Evolutionary conservation across 73 alveolate genomes (phyloP).

Genomic region (Uronychia setigera): DNA sequence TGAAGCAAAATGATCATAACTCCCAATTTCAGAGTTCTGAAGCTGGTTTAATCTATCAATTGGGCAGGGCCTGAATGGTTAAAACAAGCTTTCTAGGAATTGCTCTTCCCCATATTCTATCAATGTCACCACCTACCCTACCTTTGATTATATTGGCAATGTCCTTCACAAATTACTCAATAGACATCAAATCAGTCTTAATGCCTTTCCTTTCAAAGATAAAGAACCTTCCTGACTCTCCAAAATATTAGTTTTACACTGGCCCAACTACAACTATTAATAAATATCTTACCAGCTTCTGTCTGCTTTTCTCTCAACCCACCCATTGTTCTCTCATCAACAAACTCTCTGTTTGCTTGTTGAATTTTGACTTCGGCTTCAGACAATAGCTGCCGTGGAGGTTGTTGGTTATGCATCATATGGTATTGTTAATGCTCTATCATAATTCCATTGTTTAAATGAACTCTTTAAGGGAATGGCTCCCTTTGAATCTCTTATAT

Average conservation of each 20-base stretch:
- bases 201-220: slow-evolving; percentile 47
- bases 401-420: no score
- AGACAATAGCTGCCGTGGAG: neutral
- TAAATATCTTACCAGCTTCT: neutral
- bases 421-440: no score
- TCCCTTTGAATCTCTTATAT: neutral
- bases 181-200: slow-evolving; percentile 45
- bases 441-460: no score
- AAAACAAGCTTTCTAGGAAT: neutral
- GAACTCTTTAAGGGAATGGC: neutral
- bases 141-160: slow-evolving; percentile 6
- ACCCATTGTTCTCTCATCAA: neutral
- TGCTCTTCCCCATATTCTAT: neutral
- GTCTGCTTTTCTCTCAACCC: neutral
- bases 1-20: slow-evolving; percentile 47
- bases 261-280: no score
- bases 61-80: slow-evolving; percentile 19
- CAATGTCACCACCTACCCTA: slow-evolving; percentile 6
- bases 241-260: neutral
- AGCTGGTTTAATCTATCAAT: slow-evolving; percentile 35
- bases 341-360: neutral
- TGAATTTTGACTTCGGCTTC: neutral
- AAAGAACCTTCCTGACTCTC: neutral
- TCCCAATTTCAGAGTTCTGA: slow-evolving; percentile 66
- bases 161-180: slow-evolving; percentile 52